phyloP scores from a whole-genome alignment of 331 rosid genomes.

The Cydonia oblonga region DNA sequence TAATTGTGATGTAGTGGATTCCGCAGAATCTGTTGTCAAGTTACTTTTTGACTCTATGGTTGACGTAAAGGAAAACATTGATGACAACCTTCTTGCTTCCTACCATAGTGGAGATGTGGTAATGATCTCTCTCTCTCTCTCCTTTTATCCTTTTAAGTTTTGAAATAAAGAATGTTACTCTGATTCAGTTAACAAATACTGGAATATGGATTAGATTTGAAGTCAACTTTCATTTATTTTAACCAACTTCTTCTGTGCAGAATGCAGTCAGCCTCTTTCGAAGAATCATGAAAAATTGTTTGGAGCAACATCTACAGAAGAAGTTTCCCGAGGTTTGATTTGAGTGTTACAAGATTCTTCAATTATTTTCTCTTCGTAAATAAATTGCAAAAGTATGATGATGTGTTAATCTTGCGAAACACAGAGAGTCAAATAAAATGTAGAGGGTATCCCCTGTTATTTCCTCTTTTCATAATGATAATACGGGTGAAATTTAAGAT shows the following conservation, averaged over 20 bases:
- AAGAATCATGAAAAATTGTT: slow-evolving; percentile 40
- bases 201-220: neutral
- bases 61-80: slow-evolving; percentile 65
- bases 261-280: slow-evolving; percentile 40
- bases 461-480: neutral
- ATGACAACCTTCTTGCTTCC: slow-evolving; percentile 47
- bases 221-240: neutral
- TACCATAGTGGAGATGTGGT: slow-evolving; percentile 33
- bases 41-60: slow-evolving; percentile 47
- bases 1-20: slow-evolving; percentile 23
- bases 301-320: slow-evolving; percentile 37
- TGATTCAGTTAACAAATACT: neutral
- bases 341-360: neutral
- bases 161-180: neutral
- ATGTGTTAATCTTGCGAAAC: neutral
- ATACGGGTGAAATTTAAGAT: neutral
- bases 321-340: slow-evolving; percentile 46
- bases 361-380: neutral
- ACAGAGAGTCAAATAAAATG: neutral
- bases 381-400: neutral
- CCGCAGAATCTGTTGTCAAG: slow-evolving; percentile 39
- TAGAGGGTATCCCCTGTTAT: neutral
- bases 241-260: slow-evolving; percentile 26
- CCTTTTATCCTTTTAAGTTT: neutral
- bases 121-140: slow-evolving; percentile 7